phyloP scores from a whole-genome alignment of 2,329 filamentous ascomycete genomes.

The Leptographium wingfieldii region DNA sequence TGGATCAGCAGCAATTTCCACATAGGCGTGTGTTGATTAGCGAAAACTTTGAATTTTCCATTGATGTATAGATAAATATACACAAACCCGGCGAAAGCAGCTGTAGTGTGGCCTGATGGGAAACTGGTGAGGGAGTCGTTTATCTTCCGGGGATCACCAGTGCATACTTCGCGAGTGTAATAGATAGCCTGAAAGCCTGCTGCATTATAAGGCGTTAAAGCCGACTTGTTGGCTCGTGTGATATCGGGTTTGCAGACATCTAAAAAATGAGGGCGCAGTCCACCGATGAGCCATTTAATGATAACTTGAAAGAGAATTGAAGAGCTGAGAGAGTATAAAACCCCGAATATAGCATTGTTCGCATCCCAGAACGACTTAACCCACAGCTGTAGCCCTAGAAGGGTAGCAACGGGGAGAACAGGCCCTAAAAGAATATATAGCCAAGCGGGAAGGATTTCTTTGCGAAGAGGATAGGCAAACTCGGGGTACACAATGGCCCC shows the following conservation, averaged over 20 bases:
- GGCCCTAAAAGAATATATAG: constrained; percentile 52
- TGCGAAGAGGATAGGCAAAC: constrained; percentile 57
- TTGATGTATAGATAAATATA: constrained; percentile 64
- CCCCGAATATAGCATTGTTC: constrained; percentile 58
- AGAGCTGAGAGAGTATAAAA: constrained; percentile 56
- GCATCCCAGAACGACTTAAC: constrained; percentile 56
- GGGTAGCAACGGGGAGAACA: constrained; percentile 49
- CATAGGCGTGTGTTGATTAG: constrained; percentile 59
- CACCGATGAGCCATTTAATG: constrained; percentile 63
- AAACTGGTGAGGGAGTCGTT: constrained; percentile 59
- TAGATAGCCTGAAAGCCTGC: constrained; percentile 42
- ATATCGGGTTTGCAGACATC: constrained; percentile 52
- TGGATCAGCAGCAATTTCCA: constrained; percentile 59
- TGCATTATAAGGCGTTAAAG: constrained; percentile 28
- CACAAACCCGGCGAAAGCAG: constrained; percentile 59
- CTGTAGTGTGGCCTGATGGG: constrained; percentile 62
- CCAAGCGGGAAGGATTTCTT: constrained; percentile 62
- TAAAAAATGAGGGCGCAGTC: constrained; percentile 60
- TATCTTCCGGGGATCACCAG: constrained; percentile 50
- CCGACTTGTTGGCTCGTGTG: constrained; percentile 24
- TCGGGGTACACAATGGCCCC: constrained; percentile 57
- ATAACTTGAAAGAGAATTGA: constrained; percentile 69
- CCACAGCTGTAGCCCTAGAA: constrained; percentile 54
- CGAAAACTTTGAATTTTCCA: constrained; percentile 64
- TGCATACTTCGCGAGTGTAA: constrained; percentile 59